These are phyloP conservation scores for Nemania sp. DNA, from an alignment of 2,329 filamentous ascomycete genomes.

Conservation along the genomic window DNA sequence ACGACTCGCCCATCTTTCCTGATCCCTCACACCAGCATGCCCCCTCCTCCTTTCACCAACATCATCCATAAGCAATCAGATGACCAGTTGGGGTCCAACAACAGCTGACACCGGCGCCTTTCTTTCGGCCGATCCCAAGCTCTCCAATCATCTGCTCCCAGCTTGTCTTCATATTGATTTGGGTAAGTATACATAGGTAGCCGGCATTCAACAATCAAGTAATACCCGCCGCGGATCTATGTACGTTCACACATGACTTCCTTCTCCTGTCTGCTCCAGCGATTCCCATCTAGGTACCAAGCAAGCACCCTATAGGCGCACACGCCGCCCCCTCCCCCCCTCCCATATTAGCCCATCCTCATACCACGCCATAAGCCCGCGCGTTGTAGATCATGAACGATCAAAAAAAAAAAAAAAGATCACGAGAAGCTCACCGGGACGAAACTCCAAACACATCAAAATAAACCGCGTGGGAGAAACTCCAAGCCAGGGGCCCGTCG, in stretches of 20 bases:
- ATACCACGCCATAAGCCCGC: slow-evolving; percentile 19
- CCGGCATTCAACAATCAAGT: too few relatives aligned
- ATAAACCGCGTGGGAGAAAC: too few relatives aligned
- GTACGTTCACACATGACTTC: background rate
- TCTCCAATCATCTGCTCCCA: background rate
- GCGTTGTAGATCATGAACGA: background rate
- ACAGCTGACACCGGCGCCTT: background rate
- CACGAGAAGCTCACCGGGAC: too few relatives aligned
- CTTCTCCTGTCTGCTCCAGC: background rate
- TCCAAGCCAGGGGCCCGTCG: too few relatives aligned
- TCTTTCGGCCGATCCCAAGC: background rate
- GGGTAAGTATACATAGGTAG: background rate
- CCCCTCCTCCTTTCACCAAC: background rate
- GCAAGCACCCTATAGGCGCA: background rate
- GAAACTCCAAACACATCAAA: too few relatives aligned
- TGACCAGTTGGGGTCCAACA: background rate
- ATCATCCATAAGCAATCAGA: background rate
- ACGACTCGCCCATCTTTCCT: background rate
- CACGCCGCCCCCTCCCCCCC: background rate
- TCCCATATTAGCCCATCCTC: background rate
- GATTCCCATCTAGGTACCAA: background rate
- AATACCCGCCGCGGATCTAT: background rate
- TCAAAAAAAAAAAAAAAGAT: too few relatives aligned
- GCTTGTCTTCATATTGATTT: background rate
- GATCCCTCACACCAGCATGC: too few relatives aligned